Base-by-base conservation (phyloP, 1,139 yeast genomes). In the Suhomyces coccinellae region DNA sequence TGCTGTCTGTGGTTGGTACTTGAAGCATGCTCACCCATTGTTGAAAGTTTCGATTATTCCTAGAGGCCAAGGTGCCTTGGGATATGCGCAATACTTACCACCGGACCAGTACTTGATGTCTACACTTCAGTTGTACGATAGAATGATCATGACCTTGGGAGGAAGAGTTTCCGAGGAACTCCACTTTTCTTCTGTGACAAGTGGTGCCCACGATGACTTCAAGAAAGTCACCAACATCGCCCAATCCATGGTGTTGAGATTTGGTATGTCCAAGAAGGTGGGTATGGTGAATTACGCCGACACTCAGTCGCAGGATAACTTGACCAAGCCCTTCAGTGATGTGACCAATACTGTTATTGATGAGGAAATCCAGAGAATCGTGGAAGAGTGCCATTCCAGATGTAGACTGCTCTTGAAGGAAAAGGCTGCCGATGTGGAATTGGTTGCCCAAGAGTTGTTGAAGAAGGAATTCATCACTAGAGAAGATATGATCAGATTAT, bases 61-160 rank as follows among this genome's bases (percentile, higher is more conserved):
- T 43, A 82, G 98, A 62, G 98, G 98, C 9, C 90, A 85, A 69
- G 97, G 96, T 44, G 96, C 98, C 2, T 75, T 93, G 45, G 99
- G 99, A n/a, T 93, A 93, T 65, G 99, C 99, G 1, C 97, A 93
- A 65, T 93, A 93, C 63, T 75, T 95, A 52, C 99, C 99, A 12
- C 90, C 96, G 7, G 99, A 93, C 63, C 88, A 87, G 61, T 89
- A 90, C 58, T 75, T 93, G 57, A 77, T 88, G 57, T 81, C 87
- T 22, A 81, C 86, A 50, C 82, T 82, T 53, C 96, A 93, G 66
- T 80, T 91, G 54, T 70, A 72, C 55, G 96, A 93, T 63, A 77
- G 96, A 56, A 93, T 93, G 97, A 82, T 91, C 22, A 93, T 93
- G 97, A 89, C 98, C 0, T 76, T 93, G 43, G 99, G 98, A 41